Evolutionary conservation across 2,329 filamentous ascomycete species (phyloP).

Genomic region (Coniochaeta sp.): DNA sequence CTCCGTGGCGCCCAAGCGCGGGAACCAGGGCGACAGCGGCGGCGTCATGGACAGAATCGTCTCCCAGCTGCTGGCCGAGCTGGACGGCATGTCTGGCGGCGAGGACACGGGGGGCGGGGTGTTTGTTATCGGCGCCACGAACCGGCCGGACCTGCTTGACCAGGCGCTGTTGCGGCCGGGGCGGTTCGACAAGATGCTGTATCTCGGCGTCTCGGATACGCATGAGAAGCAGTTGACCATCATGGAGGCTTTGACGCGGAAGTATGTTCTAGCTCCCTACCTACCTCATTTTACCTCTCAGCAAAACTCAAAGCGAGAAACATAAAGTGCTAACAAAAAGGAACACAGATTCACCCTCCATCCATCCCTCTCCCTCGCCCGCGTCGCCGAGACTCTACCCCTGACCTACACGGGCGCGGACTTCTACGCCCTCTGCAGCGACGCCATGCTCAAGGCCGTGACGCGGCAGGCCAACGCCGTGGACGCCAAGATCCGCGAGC

Average conservation of each 20-base stretch:
- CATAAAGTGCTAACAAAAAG: constrained; percentile 4
- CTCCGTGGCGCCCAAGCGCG: constrained; percentile 89
- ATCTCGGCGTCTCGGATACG: constrained; percentile 90
- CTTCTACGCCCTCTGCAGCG: constrained; percentile 92
- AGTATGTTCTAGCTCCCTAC: constrained; percentile 47
- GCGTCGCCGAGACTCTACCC: constrained; percentile 70
- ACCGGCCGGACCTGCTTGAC: constrained; percentile 87
- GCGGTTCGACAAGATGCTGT: constrained; percentile 97
- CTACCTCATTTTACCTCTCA: not conserved
- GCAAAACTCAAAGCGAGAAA: not conserved
- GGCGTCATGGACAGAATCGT: constrained; percentile 99
- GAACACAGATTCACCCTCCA: constrained; percentile 73
- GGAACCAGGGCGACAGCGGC: constrained; percentile 93
- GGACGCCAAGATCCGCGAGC: constrained; percentile 68
- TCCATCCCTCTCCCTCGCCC: constrained; percentile 65
- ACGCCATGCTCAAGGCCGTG: constrained; percentile 98
- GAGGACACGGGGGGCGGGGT: constrained; percentile 76
- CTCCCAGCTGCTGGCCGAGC: constrained; percentile 84
- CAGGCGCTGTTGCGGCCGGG: constrained; percentile 83
- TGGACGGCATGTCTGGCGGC: constrained; percentile 95
- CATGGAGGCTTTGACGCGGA: constrained; percentile 85
- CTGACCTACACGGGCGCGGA: constrained; percentile 98
- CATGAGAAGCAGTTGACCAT: constrained; percentile 96
- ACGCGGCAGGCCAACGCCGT: constrained; percentile 80
- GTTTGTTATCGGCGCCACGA: constrained; percentile 95